Evolutionary conservation across 129 eudicot genomes (phyloP).

Genomic region (Flaveria trinervia): DNA sequence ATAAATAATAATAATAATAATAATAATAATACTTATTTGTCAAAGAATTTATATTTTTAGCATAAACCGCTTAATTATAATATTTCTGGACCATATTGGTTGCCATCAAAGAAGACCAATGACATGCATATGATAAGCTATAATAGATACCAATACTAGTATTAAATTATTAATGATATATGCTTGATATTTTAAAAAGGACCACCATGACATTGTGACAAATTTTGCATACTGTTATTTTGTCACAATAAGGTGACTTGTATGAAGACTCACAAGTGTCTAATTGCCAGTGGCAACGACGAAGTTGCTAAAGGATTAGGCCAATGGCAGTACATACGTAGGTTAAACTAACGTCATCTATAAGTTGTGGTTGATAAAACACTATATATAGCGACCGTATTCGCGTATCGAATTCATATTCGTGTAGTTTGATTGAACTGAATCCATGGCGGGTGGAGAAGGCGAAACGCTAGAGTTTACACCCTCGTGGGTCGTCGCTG

Average conservation of each 20-base stretch:
- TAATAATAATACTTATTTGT: no score
- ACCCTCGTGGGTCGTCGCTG: constrained; percentile 80
- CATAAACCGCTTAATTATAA: neutral
- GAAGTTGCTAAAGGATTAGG: no score
- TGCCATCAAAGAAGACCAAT: no score
- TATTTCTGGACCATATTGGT: neutral
- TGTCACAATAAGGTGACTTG: neutral
- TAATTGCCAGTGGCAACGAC: neutral
- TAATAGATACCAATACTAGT: neutral
- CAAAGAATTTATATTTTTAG: no score
- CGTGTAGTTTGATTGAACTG: constrained; percentile 18
- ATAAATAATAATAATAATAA: no score
- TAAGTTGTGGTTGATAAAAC: neutral
- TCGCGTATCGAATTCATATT: neutral
- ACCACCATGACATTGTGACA: neutral
- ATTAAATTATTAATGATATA: neutral
- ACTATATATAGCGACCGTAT: neutral
- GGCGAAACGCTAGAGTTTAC: constrained; percentile 57
- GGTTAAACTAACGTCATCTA: no score
- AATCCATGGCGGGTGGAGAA: constrained; percentile 55
- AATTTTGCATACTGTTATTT: neutral
- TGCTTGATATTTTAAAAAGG: neutral
- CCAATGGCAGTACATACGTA: no score
- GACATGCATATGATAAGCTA: neutral
- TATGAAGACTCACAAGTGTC: neutral